Evolutionary conservation across 1,284 basidiomycete species (phyloP), one percentile per base, ranked within the genome.

Genomic region (Rhodotorula sp.): DNA sequence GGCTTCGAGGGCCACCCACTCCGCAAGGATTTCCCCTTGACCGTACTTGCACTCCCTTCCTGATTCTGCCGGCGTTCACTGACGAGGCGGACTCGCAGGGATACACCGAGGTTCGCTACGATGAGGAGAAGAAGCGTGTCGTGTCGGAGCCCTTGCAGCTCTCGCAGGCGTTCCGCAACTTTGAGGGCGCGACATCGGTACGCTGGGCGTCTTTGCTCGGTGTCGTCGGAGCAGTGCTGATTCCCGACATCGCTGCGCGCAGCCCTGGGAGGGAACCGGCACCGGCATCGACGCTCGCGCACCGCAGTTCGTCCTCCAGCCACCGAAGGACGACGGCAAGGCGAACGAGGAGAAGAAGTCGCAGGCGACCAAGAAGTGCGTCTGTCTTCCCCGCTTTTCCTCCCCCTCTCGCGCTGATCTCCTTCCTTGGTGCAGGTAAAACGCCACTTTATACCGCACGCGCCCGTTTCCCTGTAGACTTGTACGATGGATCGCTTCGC

Each of bases 1-100:
- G 95, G 93, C 64, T 99, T 99, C 80, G 96, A 99, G 82, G 96
- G 96, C 34, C 94, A 99, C 81, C 95, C 95, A 20, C 82, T 99
- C 69, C 87, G 96, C 75, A 99, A 99, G 81, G 95, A 99, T 81
- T 99, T 98, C 86, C 95, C 94, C 27, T 82, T 99, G 74, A 96
- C 93, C 7, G 92, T 92, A 59, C 58, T 61, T 64, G 39, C 36
- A 15, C 39, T 15, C 59, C 34, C 10, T 11, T n/a, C 13, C 24
- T 27, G 22, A 8, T 15, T 36, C 36, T n/a, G 24, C 9, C 39
- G 15, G 2, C 27, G 29, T 22, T 24, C 11, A 11, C 30, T 34
- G 17, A 22, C 29, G n/a, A 3, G 17, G 22, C 7, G 11, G 8
- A 32, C 64, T 59, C 17, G 1, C 69, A 82, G 91, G 95, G 95